Conservation (phyloP, 169 alveolate species). For the Plasmodium cynomolgi region DNA sequence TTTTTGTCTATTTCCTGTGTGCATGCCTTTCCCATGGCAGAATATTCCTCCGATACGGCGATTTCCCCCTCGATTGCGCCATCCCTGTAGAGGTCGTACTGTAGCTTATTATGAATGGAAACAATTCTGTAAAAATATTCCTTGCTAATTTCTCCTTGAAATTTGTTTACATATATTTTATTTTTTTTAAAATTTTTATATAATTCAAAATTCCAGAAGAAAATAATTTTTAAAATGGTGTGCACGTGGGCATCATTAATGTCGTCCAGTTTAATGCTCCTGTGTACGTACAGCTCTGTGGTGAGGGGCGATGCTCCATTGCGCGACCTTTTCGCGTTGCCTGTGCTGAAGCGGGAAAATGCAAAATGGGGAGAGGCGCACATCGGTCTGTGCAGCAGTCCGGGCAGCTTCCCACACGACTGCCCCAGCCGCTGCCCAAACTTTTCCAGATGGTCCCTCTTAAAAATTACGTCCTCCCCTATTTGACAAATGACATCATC, state of each 20-base stretch:
- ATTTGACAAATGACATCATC: slow-evolving; percentile 28
- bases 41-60: not conserved
- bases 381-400: not conserved
- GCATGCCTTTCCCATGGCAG: not conserved
- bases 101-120: slow-evolving; percentile 21
- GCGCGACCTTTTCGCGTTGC: not conserved
- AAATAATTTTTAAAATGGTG: slow-evolving; percentile 60
- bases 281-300: not conserved
- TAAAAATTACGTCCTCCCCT: slow-evolving; percentile 4
- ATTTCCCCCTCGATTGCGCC: not conserved
- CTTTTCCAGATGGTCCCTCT: not conserved
- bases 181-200: slow-evolving; percentile 68
- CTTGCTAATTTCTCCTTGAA: slow-evolving; percentile 46
- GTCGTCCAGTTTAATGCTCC: not conserved
- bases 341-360: not conserved
- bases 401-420: not conserved
- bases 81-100: not conserved
- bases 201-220: slow-evolving; percentile 71
- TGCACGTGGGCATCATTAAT: slow-evolving; percentile 27
- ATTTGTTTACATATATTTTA: slow-evolving; percentile 32
- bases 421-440: no score
- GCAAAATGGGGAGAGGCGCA: not conserved
- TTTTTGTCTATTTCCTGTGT: not conserved
- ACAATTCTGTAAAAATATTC: slow-evolving; percentile 68
- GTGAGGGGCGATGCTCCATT: not conserved